These are phyloP conservation scores for Blastomyces parvus DNA, from an alignment of 2,329 filamentous ascomycete species.

Conservation along the genomic window DNA sequence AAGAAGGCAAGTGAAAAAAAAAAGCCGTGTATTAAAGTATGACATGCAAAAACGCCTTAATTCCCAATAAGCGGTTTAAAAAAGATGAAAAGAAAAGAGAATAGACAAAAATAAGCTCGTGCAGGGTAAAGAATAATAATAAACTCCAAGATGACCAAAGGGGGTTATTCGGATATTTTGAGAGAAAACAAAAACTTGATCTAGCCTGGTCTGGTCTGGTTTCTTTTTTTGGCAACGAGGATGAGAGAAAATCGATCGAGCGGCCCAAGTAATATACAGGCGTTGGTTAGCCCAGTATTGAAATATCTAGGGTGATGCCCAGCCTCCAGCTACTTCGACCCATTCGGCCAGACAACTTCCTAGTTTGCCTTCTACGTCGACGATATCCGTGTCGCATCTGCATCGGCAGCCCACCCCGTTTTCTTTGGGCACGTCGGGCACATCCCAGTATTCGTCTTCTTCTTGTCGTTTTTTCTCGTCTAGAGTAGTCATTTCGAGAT, in stretches of 20 bases:
- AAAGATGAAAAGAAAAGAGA: not conserved
- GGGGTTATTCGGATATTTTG: not conserved
- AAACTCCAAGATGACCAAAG: conserved; percentile 3
- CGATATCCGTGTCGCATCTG: conserved; percentile 92
- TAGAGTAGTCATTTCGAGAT: conserved; percentile 66
- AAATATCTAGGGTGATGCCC: conserved; percentile 52
- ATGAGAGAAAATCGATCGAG: not conserved
- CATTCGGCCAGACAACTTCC: conserved; percentile 91
- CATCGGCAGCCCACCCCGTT: conserved; percentile 96
- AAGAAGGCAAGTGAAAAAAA: no score
- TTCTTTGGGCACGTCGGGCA: conserved; percentile 76
- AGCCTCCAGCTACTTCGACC: conserved; percentile 94
- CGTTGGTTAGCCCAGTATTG: not conserved
- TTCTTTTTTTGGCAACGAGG: not conserved
- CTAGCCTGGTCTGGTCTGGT: not conserved
- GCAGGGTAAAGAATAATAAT: conserved; percentile 3
- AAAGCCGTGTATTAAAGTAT: no score
- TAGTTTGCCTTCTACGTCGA: conserved; percentile 94
- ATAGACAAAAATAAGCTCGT: not conserved
- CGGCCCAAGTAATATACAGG: not conserved
- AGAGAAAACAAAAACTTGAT: not conserved
- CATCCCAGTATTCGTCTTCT: conserved; percentile 94
- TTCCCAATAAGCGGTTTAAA: not conserved
- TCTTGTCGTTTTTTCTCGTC: conserved; percentile 78
- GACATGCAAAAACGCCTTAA: no score